A percentile compares a stretch with the other conserved stretches of the same genome.
These are phyloP conservation scores for Thielaviopsis punctulata DNA, from an alignment of 2,329 filamentous ascomycete genomes.

Conservation along the genomic window DNA sequence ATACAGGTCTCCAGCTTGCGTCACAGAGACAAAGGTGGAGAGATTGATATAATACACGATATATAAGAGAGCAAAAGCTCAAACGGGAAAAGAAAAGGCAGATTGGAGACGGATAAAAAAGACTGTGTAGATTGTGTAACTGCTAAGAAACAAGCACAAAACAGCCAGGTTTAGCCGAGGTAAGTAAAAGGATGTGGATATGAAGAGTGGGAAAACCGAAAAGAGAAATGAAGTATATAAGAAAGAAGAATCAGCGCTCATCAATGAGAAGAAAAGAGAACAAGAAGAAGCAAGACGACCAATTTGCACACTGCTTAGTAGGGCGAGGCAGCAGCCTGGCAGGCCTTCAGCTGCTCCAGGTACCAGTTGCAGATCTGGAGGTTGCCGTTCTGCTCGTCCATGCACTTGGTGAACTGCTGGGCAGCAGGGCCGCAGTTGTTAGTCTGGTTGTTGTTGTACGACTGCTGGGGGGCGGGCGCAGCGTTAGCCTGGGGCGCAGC, in stretches of 20 bases:
- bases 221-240: not conserved
- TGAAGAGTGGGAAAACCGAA: not conserved
- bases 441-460: constrained; percentile 23
- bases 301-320: constrained; percentile 1
- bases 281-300: not conserved
- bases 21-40: not conserved
- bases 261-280: not conserved
- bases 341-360: constrained; percentile 60
- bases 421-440: constrained; percentile 61
- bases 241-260: not conserved
- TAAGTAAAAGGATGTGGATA: not conserved
- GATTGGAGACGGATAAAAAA: not conserved
- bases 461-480: constrained; percentile 33
- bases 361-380: constrained; percentile 98
- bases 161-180: not conserved
- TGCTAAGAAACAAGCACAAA: not conserved
- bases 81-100: constrained; percentile 1
- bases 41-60: not conserved
- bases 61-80: not conserved
- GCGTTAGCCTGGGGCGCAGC: constrained; percentile 23
- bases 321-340: constrained; percentile 10
- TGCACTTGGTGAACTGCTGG: constrained; percentile 79
- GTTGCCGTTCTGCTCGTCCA: constrained; percentile 88
- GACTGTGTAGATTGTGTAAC: not conserved
- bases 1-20: no score